Percentiles rank a stretch among this genome's conserved stretches.
Evolutionary conservation across 768 basidiomycete species (phyloP).

Genomic region (Saitozyma sp.): DNA sequence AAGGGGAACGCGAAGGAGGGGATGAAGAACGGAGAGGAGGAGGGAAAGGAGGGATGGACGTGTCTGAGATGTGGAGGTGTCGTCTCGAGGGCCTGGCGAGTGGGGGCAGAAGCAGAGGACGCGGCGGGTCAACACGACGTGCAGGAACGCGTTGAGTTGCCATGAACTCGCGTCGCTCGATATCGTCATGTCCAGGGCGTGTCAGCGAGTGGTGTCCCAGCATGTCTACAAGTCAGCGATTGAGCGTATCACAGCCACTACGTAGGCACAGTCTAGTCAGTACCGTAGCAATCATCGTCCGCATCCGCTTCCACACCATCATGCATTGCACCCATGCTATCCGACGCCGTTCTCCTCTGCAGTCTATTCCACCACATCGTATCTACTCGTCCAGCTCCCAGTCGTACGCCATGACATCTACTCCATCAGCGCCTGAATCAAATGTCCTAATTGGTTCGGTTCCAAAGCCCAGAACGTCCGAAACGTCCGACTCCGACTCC

Average conservation of each 20-base stretch:
- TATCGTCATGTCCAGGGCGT: neutral
- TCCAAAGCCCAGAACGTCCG: no score
- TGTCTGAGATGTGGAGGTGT: conserved; percentile 75
- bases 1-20: conserved; percentile 2
- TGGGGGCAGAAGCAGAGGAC: conserved; percentile 29
- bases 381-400: conserved; percentile 45
- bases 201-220: no score
- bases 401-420: conserved; percentile 51
- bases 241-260: neutral
- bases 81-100: conserved; percentile 67
- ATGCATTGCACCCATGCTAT: neutral
- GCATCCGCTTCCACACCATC: neutral
- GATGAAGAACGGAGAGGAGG: conserved; percentile 58
- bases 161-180: no score
- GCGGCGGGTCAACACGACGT: no score
- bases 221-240: neutral
- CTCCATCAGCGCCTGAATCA: neutral
- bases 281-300: neutral
- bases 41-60: conserved; percentile 64
- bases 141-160: no score
- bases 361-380: neutral
- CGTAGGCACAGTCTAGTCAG: neutral
- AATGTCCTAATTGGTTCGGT: neutral
- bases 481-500: neutral
- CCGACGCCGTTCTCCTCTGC: neutral